Percentiles rank a stretch among this genome's conserved stretches.
These are phyloP conservation scores for Silene latifolia DNA, from an alignment of 148 eudicot genomes.

Conservation along the genomic window DNA sequence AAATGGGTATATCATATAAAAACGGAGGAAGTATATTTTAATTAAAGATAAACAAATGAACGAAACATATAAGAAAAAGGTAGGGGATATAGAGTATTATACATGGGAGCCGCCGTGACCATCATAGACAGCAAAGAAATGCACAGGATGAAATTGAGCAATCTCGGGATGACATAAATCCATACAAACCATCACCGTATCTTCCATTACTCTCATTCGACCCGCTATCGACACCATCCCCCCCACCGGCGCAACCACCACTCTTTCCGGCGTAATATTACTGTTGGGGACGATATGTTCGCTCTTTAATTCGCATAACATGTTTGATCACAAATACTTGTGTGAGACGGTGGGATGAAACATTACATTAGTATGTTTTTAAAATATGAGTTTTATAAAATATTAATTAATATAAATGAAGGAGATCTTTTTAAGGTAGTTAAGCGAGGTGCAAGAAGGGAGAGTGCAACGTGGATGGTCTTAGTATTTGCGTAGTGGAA, in stretches of 20 bases:
- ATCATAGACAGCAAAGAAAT: constrained; percentile 46
- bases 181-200: constrained; percentile 28
- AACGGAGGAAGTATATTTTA: too few species aligned
- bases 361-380: too few species aligned
- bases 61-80: too few species aligned
- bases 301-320: neutral
- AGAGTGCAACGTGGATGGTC: constrained; percentile 19
- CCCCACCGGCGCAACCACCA: constrained; percentile 12
- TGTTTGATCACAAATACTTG: neutral
- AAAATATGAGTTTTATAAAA: too few species aligned
- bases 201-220: constrained; percentile 40
- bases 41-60: neutral
- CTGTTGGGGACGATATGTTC: neutral
- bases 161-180: constrained; percentile 36
- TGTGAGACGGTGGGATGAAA: too few species aligned
- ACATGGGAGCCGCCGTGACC: constrained; percentile 56
- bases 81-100: too few species aligned
- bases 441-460: constrained; percentile 19
- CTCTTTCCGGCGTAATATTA: constrained; percentile 5
- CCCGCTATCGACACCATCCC: constrained; percentile 38
- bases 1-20: too few species aligned
- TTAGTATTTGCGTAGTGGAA: constrained; percentile 11
- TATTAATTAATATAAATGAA: neutral
- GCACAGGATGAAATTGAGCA: constrained; percentile 31
- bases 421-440: neutral